These are phyloP conservation scores for Eucalyptus shirleyi DNA, from an alignment of 345 rosid genomes.

Conservation along the genomic window DNA sequence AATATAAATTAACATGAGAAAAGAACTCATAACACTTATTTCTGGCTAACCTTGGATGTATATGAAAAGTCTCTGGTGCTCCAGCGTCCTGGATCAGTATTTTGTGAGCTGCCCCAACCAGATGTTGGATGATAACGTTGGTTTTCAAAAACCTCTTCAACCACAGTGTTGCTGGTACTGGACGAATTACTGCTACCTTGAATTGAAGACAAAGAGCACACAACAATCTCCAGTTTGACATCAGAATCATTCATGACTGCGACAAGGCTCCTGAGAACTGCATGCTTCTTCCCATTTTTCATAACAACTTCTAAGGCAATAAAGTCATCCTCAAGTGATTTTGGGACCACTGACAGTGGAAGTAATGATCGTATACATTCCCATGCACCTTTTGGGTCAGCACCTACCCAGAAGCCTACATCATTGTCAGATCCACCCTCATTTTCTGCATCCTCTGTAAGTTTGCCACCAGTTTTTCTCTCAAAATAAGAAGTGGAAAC, in stretches of 20 bases:
- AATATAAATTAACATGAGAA: background rate
- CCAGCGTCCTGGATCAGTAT: constrained; percentile 35
- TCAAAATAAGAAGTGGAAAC: constrained; percentile 75
- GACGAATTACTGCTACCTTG: constrained; percentile 13
- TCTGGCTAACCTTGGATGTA: constrained; percentile 35
- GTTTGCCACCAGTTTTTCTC: constrained; percentile 42
- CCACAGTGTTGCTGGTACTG: constrained; percentile 24
- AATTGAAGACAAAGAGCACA: constrained; percentile 24
- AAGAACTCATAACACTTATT: background rate
- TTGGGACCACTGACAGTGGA: constrained; percentile 77
- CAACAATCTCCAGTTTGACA: constrained; percentile 57
- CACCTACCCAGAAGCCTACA: constrained; percentile 84
- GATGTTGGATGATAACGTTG: constrained; percentile 27
- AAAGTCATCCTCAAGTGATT: constrained; percentile 40
- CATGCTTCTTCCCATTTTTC: constrained; percentile 95
- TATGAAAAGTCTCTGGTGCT: constrained; percentile 46
- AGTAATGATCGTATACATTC: constrained; percentile 80
- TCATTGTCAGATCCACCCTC: constrained; percentile 38
- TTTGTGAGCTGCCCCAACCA: constrained; percentile 37
- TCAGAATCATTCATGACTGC: constrained; percentile 80
- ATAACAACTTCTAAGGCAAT: constrained; percentile 79
- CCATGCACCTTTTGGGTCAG: constrained; percentile 53
- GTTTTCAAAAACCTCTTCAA: constrained; percentile 54
- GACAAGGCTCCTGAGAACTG: constrained; percentile 78
- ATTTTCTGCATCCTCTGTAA: constrained; percentile 34